Evolutionary conservation across 2,329 filamentous ascomycete genomes (phyloP).

Genomic region (Alternaria solani): DNA sequence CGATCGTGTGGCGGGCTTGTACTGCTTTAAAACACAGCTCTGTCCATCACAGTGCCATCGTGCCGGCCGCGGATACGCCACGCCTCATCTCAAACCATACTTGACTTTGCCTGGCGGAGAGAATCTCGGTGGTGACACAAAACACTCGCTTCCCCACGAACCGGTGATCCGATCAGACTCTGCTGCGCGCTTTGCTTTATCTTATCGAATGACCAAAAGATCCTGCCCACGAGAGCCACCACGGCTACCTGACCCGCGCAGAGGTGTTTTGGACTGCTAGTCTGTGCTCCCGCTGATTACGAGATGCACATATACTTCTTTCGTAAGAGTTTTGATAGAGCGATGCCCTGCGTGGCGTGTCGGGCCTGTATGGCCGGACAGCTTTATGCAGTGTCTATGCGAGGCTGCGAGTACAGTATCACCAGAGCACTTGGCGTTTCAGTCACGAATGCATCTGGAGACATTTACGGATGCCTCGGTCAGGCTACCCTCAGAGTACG

Average conservation of each 20-base stretch:
- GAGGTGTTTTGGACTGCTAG: constrained; percentile 27
- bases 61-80: constrained; percentile 47
- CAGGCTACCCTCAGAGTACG: constrained; percentile 21
- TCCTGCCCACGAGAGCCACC: constrained; percentile 13
- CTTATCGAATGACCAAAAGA: constrained; percentile 40
- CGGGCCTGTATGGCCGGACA: constrained; percentile 14
- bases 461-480: constrained; percentile 16
- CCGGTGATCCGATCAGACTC: constrained; percentile 22
- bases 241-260: constrained; percentile 24
- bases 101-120: constrained; percentile 35
- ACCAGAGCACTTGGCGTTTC: constrained; percentile 14
- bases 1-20: constrained; percentile 29
- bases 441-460: constrained; percentile 6
- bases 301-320: constrained; percentile 33
- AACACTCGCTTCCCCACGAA: constrained; percentile 33
- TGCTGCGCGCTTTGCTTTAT: constrained; percentile 31
- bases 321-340: constrained; percentile 36
- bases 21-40: constrained; percentile 9
- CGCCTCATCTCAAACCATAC: constrained; percentile 31
- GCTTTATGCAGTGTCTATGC: constrained; percentile 22
- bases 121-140: constrained; percentile 38
- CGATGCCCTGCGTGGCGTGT: constrained; percentile 24
- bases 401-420: constrained; percentile 25
- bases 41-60: constrained; percentile 33
- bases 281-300: constrained; percentile 35